Evolutionary conservation across 306 rosid species (phyloP).

Genomic region (Dicorynia guianensis): DNA sequence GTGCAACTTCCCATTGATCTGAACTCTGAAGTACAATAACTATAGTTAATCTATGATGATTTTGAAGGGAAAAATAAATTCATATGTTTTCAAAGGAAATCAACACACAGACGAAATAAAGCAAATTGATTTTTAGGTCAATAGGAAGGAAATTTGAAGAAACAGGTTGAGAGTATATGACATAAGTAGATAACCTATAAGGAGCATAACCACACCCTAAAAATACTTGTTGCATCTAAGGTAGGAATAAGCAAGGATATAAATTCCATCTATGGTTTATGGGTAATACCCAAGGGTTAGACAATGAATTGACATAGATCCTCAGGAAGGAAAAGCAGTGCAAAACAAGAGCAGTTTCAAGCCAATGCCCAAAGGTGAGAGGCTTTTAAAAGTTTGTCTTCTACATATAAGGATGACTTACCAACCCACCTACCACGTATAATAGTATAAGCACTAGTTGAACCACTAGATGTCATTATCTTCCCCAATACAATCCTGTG

Average conservation of each 20-base stretch:
- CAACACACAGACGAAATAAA: background rate
- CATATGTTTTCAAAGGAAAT: background rate
- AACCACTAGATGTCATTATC: constrained; percentile 87
- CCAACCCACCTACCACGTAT: constrained; percentile 97
- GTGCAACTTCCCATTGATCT: background rate
- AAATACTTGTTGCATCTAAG: background rate
- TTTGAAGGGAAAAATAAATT: background rate
- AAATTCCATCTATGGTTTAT: background rate
- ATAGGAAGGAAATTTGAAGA: background rate
- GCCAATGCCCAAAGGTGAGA: constrained; percentile 46
- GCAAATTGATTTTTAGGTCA: background rate
- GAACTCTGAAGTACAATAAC: background rate
- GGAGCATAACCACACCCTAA: background rate
- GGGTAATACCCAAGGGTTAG: constrained; percentile 8
- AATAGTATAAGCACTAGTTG: constrained; percentile 83
- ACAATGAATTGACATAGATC: constrained; percentile 15
- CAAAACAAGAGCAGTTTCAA: background rate
- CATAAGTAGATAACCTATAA: background rate
- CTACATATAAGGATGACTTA: constrained; percentile 61
- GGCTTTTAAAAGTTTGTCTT: constrained; percentile 45
- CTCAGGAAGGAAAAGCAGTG: constrained; percentile 19
- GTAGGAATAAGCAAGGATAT: too few relatives aligned
- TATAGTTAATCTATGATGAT: background rate
- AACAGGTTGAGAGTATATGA: background rate
- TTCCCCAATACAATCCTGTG: constrained; percentile 96